Conservation (phyloP, 2,329 filamentous ascomycete species). For the Chaetomiaceae sp. region DNA sequence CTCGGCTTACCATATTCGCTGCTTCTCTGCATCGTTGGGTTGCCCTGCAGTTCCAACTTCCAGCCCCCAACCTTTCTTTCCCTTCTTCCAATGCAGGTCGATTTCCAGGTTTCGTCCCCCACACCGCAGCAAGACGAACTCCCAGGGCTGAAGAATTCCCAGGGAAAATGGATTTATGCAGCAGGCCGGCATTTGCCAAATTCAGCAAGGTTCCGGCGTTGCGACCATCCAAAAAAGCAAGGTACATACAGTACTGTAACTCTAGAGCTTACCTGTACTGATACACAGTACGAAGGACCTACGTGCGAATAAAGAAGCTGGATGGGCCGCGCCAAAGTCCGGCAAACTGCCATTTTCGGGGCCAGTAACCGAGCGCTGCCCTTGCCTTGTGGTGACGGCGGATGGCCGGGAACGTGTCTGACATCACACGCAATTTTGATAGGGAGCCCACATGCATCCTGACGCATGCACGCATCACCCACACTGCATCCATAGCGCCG, state of each 20-base stretch:
- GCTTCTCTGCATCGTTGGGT: no score
- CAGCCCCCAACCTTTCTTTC: neutral
- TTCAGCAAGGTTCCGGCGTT: neutral
- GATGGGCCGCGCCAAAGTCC: neutral
- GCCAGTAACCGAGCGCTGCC: neutral
- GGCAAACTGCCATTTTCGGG: neutral
- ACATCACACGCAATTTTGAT: slow-evolving; percentile 7
- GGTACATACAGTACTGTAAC: no score
- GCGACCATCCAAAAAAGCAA: neutral
- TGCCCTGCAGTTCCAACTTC: neutral
- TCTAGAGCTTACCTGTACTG: no score
- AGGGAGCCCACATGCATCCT: neutral
- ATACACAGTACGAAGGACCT: no score
- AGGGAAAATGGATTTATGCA: no score
- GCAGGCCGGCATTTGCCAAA: no score
- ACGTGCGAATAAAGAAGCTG: no score
- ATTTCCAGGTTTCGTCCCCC: neutral
- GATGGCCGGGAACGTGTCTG: neutral
- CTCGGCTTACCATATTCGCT: neutral
- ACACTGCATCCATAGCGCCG: neutral
- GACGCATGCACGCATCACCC: slow-evolving; percentile 7
- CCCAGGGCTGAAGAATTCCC: no score
- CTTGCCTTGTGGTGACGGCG: no score
- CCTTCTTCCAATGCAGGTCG: neutral
- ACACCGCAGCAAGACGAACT: no score